Evolutionary conservation across 306 rosid species (phyloP).

Genomic region (Begonia loranthoides): DNA sequence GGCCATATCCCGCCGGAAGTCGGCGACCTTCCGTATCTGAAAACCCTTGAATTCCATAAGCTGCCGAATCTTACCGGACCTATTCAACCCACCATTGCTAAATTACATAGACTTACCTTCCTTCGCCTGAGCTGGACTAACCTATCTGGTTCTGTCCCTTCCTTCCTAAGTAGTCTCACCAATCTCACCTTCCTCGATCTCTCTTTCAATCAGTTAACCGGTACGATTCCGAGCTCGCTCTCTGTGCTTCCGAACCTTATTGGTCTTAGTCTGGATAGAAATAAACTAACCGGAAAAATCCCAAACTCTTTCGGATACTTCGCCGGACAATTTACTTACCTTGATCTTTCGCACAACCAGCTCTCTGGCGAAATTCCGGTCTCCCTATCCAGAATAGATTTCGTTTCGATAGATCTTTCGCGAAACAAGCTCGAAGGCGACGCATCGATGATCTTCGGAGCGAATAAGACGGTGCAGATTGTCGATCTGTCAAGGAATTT

Average conservation of each 20-base stretch:
- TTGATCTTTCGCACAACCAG: slow-evolving; percentile 34
- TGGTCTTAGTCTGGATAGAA: slow-evolving; percentile 31
- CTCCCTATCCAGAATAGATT: slow-evolving; percentile 23
- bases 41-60: slow-evolving; percentile 38
- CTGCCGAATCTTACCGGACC: slow-evolving; percentile 46
- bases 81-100: slow-evolving; percentile 43
- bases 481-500: slow-evolving; percentile 48
- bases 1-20: slow-evolving; percentile 49
- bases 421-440: slow-evolving; percentile 68
- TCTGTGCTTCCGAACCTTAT: slow-evolving; percentile 19
- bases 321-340: slow-evolving; percentile 3
- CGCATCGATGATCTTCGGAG: slow-evolving; percentile 41
- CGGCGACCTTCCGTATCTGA: slow-evolving; percentile 53
- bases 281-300: slow-evolving; percentile 30
- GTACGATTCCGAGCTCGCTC: slow-evolving; percentile 51
- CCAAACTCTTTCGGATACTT: slow-evolving; percentile 31
- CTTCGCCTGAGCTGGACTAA: slow-evolving; percentile 37
- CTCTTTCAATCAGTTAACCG: slow-evolving; percentile 39
- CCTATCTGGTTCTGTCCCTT: slow-evolving; percentile 46
- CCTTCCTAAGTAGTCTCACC: slow-evolving; percentile 38
- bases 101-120: slow-evolving; percentile 32
- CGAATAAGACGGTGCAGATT: slow-evolving; percentile 19
- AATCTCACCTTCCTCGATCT: slow-evolving; percentile 33
- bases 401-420: slow-evolving; percentile 22
- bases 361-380: slow-evolving; percentile 41